phyloP scores from a whole-genome alignment of 1,139 yeast species.

The Yamadazyma atmosphaerica region DNA sequence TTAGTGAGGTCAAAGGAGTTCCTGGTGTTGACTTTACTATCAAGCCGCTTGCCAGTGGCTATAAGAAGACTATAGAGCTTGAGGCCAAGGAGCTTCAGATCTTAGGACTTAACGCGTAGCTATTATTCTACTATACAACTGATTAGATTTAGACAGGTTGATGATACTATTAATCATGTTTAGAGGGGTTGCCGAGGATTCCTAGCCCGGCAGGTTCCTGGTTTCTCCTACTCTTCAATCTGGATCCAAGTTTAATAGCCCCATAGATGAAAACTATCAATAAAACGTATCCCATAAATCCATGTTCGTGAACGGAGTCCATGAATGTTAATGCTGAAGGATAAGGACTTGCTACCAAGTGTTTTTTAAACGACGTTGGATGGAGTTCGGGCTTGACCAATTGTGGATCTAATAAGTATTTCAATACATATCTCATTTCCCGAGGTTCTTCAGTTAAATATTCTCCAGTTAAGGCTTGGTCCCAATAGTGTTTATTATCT shows the following conservation, averaged over 20 bases:
- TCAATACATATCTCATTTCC: conserved; percentile 26
- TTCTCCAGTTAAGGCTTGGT: conserved; percentile 27
- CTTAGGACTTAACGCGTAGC: too few relatives aligned
- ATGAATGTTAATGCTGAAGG: conserved; percentile 35
- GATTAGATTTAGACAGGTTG: too few relatives aligned
- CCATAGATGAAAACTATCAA: conserved; percentile 14
- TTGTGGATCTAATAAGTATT: conserved; percentile 32
- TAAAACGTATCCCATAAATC: conserved; percentile 43
- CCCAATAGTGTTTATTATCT: conserved; percentile 36
- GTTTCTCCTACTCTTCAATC: not conserved
- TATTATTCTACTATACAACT: too few relatives aligned
- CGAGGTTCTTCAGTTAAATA: conserved; percentile 31
- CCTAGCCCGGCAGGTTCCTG: conserved; percentile 12
- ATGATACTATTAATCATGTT: conserved; percentile 27
- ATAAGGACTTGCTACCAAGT: conserved; percentile 48
- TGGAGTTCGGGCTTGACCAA: conserved; percentile 13
- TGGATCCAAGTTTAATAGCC: conserved; percentile 4
- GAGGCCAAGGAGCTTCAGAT: conserved; percentile 40
- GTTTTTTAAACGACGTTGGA: conserved; percentile 6
- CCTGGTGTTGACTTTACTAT: conserved; percentile 35
- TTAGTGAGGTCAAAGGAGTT: conserved; percentile 47
- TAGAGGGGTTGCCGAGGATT: conserved; percentile 22
- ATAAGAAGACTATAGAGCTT: conserved; percentile 41
- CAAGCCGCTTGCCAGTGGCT: conserved; percentile 37
- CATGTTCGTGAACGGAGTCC: conserved; percentile 47